Conservation (phyloP, 805 yeast genomes). For the Yarrowia sp. region DNA sequence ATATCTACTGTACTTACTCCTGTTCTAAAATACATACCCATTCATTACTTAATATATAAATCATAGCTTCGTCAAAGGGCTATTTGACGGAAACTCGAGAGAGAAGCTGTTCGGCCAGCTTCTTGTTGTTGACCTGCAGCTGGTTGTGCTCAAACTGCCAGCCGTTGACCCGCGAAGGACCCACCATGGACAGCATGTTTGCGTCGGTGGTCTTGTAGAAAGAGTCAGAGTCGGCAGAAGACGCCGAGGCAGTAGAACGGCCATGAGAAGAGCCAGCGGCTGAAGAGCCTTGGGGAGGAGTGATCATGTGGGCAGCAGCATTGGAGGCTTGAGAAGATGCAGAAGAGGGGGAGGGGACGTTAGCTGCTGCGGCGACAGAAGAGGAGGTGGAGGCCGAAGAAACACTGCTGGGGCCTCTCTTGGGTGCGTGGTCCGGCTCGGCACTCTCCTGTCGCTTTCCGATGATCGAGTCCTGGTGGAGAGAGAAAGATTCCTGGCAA, state of each 20-base stretch:
- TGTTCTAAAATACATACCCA: background rate
- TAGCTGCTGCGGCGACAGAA: conserved; percentile 11
- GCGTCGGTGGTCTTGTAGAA: conserved; percentile 25
- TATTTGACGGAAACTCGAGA: conserved; percentile 8
- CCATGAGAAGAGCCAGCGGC: background rate
- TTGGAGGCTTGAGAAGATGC: conserved; percentile 8
- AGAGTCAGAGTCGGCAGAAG: conserved; percentile 14
- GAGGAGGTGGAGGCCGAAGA: conserved; percentile 6
- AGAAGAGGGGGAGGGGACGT: conserved; percentile 20
- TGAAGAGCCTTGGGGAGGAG: conserved; percentile 3
- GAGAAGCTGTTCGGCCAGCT: conserved; percentile 31
- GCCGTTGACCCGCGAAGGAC: conserved; percentile 33
- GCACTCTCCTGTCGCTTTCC: conserved; percentile 19
- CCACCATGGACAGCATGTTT: conserved; percentile 18
- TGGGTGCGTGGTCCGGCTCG: background rate
- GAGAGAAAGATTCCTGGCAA: conserved; percentile 18
- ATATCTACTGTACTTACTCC: too few relatives aligned
- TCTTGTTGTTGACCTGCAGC: conserved; percentile 24
- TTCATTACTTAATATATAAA: conserved; percentile 14
- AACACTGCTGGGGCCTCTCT: conserved; percentile 8
- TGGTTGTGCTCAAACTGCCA: conserved; percentile 37
- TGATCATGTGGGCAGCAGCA: background rate
- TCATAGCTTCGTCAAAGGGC: conserved; percentile 1
- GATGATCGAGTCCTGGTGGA: conserved; percentile 34
- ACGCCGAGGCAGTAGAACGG: conserved; percentile 4